phyloP scores from a whole-genome alignment of 2,329 filamentous ascomycete species.

The Hypoxylon sp. region DNA sequence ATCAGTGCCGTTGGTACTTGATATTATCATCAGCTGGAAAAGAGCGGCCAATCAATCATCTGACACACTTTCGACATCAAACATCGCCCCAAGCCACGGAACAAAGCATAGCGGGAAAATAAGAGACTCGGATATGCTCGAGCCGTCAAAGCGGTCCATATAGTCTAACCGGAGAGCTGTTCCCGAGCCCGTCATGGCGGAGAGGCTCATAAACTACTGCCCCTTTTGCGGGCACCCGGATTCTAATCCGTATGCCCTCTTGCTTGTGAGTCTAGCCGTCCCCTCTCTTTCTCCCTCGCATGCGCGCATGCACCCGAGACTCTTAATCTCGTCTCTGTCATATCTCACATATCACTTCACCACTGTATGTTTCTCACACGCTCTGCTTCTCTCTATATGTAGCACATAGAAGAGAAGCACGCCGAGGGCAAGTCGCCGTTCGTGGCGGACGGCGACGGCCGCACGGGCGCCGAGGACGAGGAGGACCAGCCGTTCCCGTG shows the following conservation, averaged over 20 bases:
- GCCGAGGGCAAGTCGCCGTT: constrained; percentile 40
- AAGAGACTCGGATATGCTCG: too few relatives aligned
- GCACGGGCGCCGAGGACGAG: not conserved
- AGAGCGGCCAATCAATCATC: not conserved
- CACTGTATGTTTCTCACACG: not conserved
- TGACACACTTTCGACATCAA: constrained; percentile 13
- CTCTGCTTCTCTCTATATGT: not conserved
- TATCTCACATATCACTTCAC: not conserved
- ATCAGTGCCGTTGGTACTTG: too few relatives aligned
- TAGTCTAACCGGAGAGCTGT: not conserved
- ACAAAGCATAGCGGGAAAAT: too few relatives aligned
- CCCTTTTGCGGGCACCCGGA: constrained; percentile 52
- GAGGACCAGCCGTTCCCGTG: constrained; percentile 51
- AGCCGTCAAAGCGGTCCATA: not conserved
- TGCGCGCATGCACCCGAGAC: not conserved
- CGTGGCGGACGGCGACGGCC: constrained; percentile 22
- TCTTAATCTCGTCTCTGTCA: not conserved
- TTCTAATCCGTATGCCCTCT: constrained; percentile 48
- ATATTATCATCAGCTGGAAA: too few relatives aligned
- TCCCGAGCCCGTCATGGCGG: not conserved
- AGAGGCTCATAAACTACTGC: constrained; percentile 37
- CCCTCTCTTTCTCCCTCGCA: not conserved
- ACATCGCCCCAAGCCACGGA: too few relatives aligned
- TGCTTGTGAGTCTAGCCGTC: constrained; percentile 45
- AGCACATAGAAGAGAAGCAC: constrained; percentile 47